A percentile compares a stretch with the other conserved stretches of the same genome.
phyloP scores from a whole-genome alignment of 179 eudicot species.

The Drosera spatulata region DNA sequence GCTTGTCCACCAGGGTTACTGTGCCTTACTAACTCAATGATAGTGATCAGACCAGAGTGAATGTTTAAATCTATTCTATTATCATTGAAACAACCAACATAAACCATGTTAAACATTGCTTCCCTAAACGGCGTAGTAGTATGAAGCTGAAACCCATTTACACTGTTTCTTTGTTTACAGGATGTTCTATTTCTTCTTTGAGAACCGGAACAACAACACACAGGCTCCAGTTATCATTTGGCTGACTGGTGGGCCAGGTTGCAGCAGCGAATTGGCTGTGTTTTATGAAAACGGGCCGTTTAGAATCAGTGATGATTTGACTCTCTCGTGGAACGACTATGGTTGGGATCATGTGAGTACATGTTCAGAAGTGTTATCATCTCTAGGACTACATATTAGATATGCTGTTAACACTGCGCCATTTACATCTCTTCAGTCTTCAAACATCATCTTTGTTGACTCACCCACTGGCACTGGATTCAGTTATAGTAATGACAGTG shows the following conservation, averaged over 20 bases:
- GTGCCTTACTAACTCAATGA: too few relatives aligned
- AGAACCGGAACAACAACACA: slow-evolving; percentile 45
- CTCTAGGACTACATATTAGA: too few relatives aligned
- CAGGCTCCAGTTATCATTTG: slow-evolving; percentile 67
- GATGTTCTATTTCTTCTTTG: slow-evolving; percentile 87
- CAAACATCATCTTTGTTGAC: slow-evolving; percentile 62
- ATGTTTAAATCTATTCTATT: too few relatives aligned
- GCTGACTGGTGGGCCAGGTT: slow-evolving; percentile 88
- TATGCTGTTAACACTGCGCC: too few relatives aligned
- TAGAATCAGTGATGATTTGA: slow-evolving; percentile 37
- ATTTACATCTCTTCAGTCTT: slow-evolving; percentile 27
- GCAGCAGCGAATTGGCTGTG: slow-evolving; percentile 73
- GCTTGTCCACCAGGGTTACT: too few relatives aligned
- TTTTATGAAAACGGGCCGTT: slow-evolving; percentile 91
- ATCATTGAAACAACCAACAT: too few relatives aligned
- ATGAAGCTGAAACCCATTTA: too few relatives aligned
- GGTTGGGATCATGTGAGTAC: slow-evolving; percentile 72
- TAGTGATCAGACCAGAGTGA: too few relatives aligned
- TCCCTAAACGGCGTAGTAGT: too few relatives aligned
- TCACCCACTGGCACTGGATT: slow-evolving; percentile 84
- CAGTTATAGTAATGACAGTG: slow-evolving; percentile 53
- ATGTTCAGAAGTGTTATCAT: background rate
- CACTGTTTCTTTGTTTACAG: slow-evolving; percentile 15
- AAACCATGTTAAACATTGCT: too few relatives aligned
- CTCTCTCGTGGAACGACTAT: slow-evolving; percentile 66